phyloP scores from a whole-genome alignment of 164 flowering plant species.

The Pachysandra terminalis region DNA sequence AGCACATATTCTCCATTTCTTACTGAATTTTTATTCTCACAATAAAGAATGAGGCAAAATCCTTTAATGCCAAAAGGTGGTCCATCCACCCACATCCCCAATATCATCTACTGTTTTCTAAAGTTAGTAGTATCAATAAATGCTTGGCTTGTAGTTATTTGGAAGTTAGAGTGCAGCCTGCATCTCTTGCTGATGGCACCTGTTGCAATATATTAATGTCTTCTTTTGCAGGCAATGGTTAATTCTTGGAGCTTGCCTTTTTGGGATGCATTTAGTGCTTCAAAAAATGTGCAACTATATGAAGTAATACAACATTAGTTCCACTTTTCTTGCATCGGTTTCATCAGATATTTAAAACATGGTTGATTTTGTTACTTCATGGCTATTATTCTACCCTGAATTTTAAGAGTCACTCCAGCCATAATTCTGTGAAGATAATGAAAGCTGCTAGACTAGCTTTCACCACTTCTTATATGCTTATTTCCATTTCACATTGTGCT shows the following conservation, averaged over 20 bases:
- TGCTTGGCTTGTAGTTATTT: neutral
- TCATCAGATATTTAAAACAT: too few species aligned
- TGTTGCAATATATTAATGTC: conserved; percentile 3
- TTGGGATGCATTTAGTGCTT: conserved; percentile 47
- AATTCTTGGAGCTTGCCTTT: conserved; percentile 83
- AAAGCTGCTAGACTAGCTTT: neutral
- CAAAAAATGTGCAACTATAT: conserved; percentile 53
- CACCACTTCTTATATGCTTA: neutral
- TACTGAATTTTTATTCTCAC: neutral
- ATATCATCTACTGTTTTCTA: neutral
- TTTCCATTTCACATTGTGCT: neutral
- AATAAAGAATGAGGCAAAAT: neutral
- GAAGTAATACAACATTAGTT: conserved; percentile 48
- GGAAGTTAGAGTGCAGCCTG: too few species aligned
- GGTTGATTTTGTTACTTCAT: neutral
- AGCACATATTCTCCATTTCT: neutral
- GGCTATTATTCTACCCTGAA: neutral
- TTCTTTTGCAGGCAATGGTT: conserved; percentile 67
- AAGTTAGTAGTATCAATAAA: neutral
- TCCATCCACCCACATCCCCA: neutral
- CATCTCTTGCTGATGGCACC: neutral
- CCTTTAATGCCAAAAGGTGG: neutral
- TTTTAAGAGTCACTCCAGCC: neutral
- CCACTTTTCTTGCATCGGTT: neutral
- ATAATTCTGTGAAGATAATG: neutral